These are phyloP conservation scores for Cryphonectria nitschkei DNA, from an alignment of 2,329 filamentous ascomycete genomes.

Conservation along the genomic window DNA sequence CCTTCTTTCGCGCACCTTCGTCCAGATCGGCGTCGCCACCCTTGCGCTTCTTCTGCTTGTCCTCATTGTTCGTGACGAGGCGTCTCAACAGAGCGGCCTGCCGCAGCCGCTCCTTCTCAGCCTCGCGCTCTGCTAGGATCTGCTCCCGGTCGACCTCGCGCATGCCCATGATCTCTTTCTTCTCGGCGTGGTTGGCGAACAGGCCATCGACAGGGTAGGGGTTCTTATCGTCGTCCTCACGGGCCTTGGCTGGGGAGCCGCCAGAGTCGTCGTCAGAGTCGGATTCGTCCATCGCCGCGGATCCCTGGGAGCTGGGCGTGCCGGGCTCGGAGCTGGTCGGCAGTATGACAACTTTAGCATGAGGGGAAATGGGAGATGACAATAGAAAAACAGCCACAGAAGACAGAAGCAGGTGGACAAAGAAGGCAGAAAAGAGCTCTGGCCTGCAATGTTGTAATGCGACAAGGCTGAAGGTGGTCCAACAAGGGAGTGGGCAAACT, in stretches of 20 bases:
- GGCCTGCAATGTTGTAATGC: neutral
- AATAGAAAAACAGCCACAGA: no score
- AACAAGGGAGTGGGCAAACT: conserved; percentile 46
- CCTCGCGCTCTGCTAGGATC: conserved; percentile 77
- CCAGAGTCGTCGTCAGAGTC: conserved; percentile 70
- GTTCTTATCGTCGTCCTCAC: conserved; percentile 60
- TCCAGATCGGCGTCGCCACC: conserved; percentile 79
- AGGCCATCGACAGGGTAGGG: conserved; percentile 88
- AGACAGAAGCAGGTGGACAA: neutral
- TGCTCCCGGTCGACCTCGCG: conserved; percentile 90
- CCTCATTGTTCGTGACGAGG: conserved; percentile 70
- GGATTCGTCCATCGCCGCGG: conserved; percentile 88
- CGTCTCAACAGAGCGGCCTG: conserved; percentile 83
- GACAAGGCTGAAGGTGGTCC: conserved; percentile 14
- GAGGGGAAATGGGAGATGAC: neutral
- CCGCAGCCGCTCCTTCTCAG: conserved; percentile 78
- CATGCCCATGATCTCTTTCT: conserved; percentile 79
- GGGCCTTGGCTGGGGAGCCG: conserved; percentile 48
- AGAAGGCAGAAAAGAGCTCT: neutral
- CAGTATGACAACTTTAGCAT: conserved; percentile 27
- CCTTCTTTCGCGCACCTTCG: conserved; percentile 74
- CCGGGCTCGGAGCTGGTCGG: conserved; percentile 24
- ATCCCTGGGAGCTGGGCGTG: conserved; percentile 73
- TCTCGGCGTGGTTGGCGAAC: conserved; percentile 74
- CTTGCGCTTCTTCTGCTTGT: conserved; percentile 72